Evolutionary conservation across 192 early-diverging fungal genomes (phyloP), one percentile per base, ranked within the genome.

Genomic region (Rhizoclosmatium sp.): DNA sequence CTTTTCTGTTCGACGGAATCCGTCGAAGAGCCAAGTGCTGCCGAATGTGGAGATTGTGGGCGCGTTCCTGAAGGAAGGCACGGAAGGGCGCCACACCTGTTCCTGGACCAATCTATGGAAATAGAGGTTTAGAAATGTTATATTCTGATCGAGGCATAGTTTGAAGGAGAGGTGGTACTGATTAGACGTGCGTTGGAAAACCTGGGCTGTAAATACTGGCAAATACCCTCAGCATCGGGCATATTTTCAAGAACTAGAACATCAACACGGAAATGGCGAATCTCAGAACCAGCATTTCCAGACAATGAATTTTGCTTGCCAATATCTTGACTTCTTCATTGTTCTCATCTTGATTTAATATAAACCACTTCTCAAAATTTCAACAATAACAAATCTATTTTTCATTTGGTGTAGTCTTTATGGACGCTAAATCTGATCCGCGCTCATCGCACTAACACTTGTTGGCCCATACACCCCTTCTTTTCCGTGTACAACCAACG

Each of bases 11-110:
- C 91, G 90, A 69, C 98, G 93, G 77, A 95, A 98, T 10, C 98
- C 98, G 85, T 93, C 98, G 87, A 98, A 99, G 73, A 99, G 85
- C 54, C 95, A 87, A 2, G 96, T 93, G 1, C 93, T 88, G 5
- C 98, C 97, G 49, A 96, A n/a, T n/a, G n/a, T n/a, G n/a, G n/a
- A n/a, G n/a, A n/a, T n/a, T 66, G 49, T 85, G 78, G 3, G 92
- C 91, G 64, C 98, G 94, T 80, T 99, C 98, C 67, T 93, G 92
- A 9, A 98, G 81, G 79, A 99, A 99, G 3, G 93, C 98, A 60
- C 98, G 91, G 93, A 99, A 98, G 44, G 98, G 98, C 19, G 98
- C 98, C 47, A 99, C 94, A 59, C 98, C 98, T 3, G 98, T 99
- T 60, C 97, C 97, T 19, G 98, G 98, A 0, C 98, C 98, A 48